Evolutionary conservation across 1,139 yeast species (phyloP), one percentile per base, ranked within the genome.

Genomic region (Schizosaccharomyces versatilis): DNA sequence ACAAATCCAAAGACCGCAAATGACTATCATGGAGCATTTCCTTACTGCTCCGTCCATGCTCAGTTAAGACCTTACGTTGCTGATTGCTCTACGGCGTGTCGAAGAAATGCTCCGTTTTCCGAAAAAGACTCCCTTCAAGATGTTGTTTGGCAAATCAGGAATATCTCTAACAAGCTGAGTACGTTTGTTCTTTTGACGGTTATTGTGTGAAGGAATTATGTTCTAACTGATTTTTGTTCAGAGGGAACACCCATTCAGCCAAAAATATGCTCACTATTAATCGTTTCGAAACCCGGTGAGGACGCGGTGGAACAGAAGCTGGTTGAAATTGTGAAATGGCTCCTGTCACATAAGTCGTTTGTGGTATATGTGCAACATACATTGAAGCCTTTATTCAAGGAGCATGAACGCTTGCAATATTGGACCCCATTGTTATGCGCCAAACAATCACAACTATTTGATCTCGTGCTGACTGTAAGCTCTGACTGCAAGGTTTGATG

Each of bases 401-500:
- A 44, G 14, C 36, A 19, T 32, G 49, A 44, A 17, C 19, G 38
- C 14, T 19, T 44, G 19, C 49, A 44, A n/a, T 44, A 44, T 17
- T 44, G 49, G 49, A 44, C 49, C 12, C 19, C 49, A 8, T n/a
- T 44, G 32, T 32, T 44, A 44, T 44, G 49, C 19, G 32, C 49
- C 36, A 44, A 44, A 12, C 49, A 44, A 2, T 44, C 49, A 9
- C 49, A 44, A 38, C 14, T 44, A 8, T 44, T 44, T 44, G 49
- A 44, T 44, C 32, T 44, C 15, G 49, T 44, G n/a, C 32, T 44
- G 49, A 17, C 49, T 19, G 47, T 41, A 41, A 41, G 47, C 14
- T 9, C 19, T 9, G 10, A 9, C 12, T 14, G 47, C 2, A 5
- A 24, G 65, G 53, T 71, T 70, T 62, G 95, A 84, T 65, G 69